phyloP scores from a whole-genome alignment of 1,284 basidiomycete genomes.

The Thelephora terrestris region DNA sequence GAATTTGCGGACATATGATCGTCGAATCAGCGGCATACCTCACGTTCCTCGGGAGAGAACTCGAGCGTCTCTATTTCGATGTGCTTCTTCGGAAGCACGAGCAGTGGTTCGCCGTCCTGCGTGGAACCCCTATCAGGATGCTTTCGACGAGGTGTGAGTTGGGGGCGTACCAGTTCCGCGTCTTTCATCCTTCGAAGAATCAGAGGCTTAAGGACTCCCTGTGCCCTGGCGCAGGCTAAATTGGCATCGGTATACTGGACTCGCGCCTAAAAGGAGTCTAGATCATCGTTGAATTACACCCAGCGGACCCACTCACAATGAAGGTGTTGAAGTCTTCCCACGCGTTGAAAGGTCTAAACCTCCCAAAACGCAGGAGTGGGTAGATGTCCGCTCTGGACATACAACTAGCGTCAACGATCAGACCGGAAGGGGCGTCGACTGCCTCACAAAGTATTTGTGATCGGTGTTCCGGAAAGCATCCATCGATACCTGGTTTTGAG shows the following conservation, averaged over 20 bases:
- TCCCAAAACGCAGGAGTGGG: slow-evolving; percentile 55
- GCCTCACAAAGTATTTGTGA: slow-evolving; percentile 54
- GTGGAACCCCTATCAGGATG: slow-evolving; percentile 3
- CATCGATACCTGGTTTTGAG: slow-evolving; percentile 53
- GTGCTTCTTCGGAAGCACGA: slow-evolving; percentile 49
- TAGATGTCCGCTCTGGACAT: slow-evolving; percentile 51
- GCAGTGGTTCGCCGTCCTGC: slow-evolving; percentile 46
- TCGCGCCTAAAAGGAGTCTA: background rate
- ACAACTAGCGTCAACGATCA: background rate
- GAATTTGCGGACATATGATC: background rate
- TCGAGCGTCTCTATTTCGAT: slow-evolving; percentile 46
- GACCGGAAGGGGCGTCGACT: background rate
- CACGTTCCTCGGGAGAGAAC: slow-evolving; percentile 53
- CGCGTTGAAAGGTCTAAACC: slow-evolving; percentile 49
- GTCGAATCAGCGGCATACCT: slow-evolving; percentile 27
- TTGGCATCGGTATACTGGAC: background rate
- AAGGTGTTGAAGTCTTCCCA: slow-evolving; percentile 49
- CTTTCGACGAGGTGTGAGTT: background rate
- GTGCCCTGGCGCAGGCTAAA: slow-evolving; percentile 34
- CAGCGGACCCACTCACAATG: slow-evolving; percentile 32
- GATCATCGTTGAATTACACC: background rate
- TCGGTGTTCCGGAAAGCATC: slow-evolving; percentile 65
- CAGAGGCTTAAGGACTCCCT: slow-evolving; percentile 48
- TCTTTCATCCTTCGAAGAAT: slow-evolving; percentile 55
- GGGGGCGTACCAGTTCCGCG: slow-evolving; percentile 29